A percentile compares a stretch with the other conserved stretches of the same genome.
phyloP scores from a whole-genome alignment of 23 red algal genomes.

The Cyanidium caldarium region DNA sequence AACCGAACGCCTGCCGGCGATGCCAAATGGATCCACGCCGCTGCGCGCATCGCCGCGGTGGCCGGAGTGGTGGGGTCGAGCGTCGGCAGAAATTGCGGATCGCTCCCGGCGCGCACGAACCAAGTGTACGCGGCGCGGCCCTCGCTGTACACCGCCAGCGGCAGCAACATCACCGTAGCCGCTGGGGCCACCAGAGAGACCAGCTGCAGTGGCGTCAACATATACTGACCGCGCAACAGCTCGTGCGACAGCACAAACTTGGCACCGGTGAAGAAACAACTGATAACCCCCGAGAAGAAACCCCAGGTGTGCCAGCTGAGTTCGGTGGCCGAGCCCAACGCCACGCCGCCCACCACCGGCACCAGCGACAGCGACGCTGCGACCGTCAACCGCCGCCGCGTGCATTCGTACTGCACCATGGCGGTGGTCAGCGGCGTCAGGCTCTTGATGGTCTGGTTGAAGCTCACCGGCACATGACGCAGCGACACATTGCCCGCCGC shows the following conservation, averaged over 20 bases:
- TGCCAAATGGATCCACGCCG: constrained; percentile 20
- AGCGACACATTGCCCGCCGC: constrained; percentile 55
- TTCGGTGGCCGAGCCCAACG: constrained; percentile 48
- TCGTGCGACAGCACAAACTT: constrained; percentile 57
- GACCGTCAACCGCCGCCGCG: constrained; percentile 29
- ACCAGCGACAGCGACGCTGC: constrained; percentile 58
- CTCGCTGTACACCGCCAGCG: constrained; percentile 20
- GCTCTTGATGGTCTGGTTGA: constrained; percentile 76
- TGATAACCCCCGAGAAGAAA: constrained; percentile 63
- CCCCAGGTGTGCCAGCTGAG: constrained; percentile 69
- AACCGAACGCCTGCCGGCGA: constrained; percentile 8
- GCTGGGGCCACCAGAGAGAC: constrained; percentile 58
- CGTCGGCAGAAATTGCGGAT: too few relatives aligned
- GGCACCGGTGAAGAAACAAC: constrained; percentile 60
- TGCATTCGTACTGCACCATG: constrained; percentile 42
- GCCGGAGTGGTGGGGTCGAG: too few relatives aligned
- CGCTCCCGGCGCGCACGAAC: too few relatives aligned
- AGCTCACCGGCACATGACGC: constrained; percentile 52
- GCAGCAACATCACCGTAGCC: constrained; percentile 28
- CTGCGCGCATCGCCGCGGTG: too few relatives aligned
- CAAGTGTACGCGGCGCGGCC: constrained; percentile 4
- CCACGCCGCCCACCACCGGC: constrained; percentile 60
- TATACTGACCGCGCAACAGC: constrained; percentile 44
- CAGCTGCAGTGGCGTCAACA: constrained; percentile 44
- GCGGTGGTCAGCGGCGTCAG: constrained; percentile 42